A percentile compares a stretch with the other conserved stretches of the same genome.
phyloP scores from a whole-genome alignment of 805 yeast genomes.

The Vanderwaltozyma tropicalis region DNA sequence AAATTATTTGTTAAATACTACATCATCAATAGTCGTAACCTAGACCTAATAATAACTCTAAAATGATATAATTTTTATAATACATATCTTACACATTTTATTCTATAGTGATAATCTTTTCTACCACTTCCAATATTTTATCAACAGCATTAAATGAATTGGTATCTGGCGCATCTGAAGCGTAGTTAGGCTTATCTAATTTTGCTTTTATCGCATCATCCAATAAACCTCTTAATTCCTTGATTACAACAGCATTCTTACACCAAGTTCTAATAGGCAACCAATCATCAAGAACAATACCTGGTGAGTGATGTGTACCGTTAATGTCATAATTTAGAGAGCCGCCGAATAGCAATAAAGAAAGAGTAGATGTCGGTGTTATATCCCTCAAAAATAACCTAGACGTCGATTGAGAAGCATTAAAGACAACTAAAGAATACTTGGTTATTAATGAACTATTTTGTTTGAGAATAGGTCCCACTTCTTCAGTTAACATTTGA shows the following conservation, averaged over 20 bases:
- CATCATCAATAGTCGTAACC: neutral
- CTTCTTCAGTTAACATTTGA: constrained; percentile 14
- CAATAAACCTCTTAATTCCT: constrained; percentile 52
- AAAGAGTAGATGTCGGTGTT: constrained; percentile 68
- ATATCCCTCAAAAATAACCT: constrained; percentile 63
- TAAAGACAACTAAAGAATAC: constrained; percentile 54
- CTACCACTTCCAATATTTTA: constrained; percentile 34
- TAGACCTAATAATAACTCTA: neutral
- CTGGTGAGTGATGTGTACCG: constrained; percentile 56
- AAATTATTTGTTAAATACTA: neutral
- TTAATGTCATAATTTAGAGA: constrained; percentile 45
- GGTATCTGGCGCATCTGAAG: neutral
- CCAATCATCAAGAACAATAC: constrained; percentile 83
- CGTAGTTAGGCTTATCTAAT: constrained; percentile 40
- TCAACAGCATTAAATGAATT: constrained; percentile 15
- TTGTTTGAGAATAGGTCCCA: constrained; percentile 10
- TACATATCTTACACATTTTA: neutral
- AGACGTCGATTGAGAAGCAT: constrained; percentile 48
- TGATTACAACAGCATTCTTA: constrained; percentile 78
- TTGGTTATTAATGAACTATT: constrained; percentile 31
- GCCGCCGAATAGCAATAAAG: constrained; percentile 77
- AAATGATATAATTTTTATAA: neutral
- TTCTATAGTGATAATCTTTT: constrained; percentile 25
- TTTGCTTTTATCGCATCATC: constrained; percentile 58
- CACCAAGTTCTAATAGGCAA: constrained; percentile 87